phyloP scores from a whole-genome alignment of 805 yeast genomes.

The Candida mattraensis region DNA sequence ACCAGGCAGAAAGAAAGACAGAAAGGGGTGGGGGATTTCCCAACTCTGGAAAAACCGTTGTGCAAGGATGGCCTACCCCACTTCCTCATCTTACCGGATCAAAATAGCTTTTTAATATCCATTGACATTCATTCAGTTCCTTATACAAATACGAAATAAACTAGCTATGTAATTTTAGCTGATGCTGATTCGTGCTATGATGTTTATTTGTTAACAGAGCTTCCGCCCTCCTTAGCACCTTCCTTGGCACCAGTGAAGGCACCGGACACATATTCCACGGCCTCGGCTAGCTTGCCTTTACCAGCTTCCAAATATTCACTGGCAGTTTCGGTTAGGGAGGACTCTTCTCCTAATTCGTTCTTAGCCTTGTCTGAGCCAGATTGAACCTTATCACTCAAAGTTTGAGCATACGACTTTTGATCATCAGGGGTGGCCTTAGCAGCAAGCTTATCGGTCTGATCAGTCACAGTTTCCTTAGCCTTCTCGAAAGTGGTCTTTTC shows the following conservation, averaged over 20 bases:
- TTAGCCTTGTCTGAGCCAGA: slow-evolving; percentile 48
- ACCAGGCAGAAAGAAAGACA: not conserved
- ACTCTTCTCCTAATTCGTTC: slow-evolving; percentile 14
- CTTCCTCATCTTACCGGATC: too few relatives aligned
- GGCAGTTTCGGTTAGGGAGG: slow-evolving; percentile 44
- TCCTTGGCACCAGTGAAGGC: slow-evolving; percentile 56
- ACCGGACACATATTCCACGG: slow-evolving; percentile 60
- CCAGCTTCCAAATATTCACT: slow-evolving; percentile 46
- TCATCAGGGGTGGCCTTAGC: slow-evolving; percentile 59
- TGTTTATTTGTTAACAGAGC: slow-evolving; percentile 24
- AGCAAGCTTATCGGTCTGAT: slow-evolving; percentile 63
- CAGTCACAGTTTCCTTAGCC: slow-evolving; percentile 73
- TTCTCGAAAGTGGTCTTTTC: slow-evolving; percentile 65
- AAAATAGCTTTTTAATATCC: too few relatives aligned
- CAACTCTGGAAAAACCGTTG: not conserved
- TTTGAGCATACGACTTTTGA: slow-evolving; percentile 69
- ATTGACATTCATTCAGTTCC: too few relatives aligned
- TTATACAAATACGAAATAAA: too few relatives aligned
- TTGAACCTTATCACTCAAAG: slow-evolving; percentile 45
- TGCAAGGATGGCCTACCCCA: not conserved
- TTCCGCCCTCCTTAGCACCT: slow-evolving; percentile 48
- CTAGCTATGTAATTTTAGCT: too few relatives aligned
- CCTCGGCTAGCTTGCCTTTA: slow-evolving; percentile 46
- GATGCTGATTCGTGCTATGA: too few relatives aligned
- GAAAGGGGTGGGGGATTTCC: too few relatives aligned